Evolutionary conservation across 441 rosid genomes (phyloP).

Genomic region (Euphorbia schlechtendalii): DNA sequence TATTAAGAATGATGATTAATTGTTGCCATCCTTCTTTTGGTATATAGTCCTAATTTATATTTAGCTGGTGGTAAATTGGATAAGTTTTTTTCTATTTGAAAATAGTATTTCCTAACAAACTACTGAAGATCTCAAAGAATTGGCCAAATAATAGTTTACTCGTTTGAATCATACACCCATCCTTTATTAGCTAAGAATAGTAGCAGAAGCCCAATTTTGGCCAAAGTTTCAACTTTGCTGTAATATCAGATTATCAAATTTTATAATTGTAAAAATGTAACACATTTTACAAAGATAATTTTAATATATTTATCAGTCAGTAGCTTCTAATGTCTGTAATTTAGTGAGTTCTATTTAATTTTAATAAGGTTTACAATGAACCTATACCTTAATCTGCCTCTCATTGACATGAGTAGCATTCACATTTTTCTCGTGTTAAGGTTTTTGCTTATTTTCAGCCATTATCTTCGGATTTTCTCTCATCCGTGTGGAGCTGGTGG

Average conservation of each 20-base stretch:
- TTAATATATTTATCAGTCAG: background rate
- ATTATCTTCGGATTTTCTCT: background rate
- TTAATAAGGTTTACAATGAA: slow-evolving; percentile 2
- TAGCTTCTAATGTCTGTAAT: background rate
- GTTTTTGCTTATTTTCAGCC: no score
- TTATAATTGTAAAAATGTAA: background rate
- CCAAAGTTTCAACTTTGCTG: background rate
- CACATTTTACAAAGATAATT: background rate
- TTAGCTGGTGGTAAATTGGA: background rate
- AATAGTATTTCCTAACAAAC: background rate
- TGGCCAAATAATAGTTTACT: background rate
- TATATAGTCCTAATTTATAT: background rate
- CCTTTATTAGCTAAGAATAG: background rate
- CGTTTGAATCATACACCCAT: background rate
- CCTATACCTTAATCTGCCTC: background rate
- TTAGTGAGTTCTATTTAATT: background rate
- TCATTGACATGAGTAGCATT: background rate
- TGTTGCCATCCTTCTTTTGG: no score
- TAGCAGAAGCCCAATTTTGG: background rate
- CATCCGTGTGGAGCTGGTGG: slow-evolving; percentile 25
- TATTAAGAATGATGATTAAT: no score
- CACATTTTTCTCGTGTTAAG: background rate
- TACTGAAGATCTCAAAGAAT: background rate
- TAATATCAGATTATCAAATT: background rate
- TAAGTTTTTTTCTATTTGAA: no score